Conservation (phyloP, 208 protist species). For the Trypanosoma lewisi region DNA sequence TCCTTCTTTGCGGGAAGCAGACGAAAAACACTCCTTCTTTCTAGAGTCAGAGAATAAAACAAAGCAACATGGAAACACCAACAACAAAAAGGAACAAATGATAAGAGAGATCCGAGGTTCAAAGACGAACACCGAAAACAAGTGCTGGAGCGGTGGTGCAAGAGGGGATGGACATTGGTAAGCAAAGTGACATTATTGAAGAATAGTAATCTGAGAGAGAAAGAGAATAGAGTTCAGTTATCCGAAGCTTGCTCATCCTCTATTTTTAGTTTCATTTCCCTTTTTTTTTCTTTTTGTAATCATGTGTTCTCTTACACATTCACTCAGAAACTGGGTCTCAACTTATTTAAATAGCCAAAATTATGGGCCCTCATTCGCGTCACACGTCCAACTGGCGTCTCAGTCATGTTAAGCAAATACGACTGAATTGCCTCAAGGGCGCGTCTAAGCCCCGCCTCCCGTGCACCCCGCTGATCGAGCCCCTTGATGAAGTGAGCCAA, state of each 20-base stretch:
- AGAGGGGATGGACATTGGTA: too few relatives aligned
- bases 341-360: constrained; percentile 77
- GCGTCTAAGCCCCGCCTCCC: constrained; percentile 58
- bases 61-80: neutral
- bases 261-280: neutral
- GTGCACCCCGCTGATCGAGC: constrained; percentile 62
- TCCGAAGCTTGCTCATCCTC: too few relatives aligned
- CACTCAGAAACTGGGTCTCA: constrained; percentile 40
- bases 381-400: constrained; percentile 36
- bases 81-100: too few relatives aligned
- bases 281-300: neutral
- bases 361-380: constrained; percentile 68
- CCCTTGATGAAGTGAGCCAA: constrained; percentile 51
- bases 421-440: constrained; percentile 44
- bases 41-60: neutral
- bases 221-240: too few relatives aligned
- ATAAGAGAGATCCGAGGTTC: too few relatives aligned
- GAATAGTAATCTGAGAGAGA: too few relatives aligned
- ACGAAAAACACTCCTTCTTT: neutral
- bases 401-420: constrained; percentile 45
- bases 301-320: neutral
- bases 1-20: neutral
- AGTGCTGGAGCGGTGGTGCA: too few relatives aligned
- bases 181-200: too few relatives aligned
- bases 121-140: too few relatives aligned